Evolutionary conservation across 192 early-diverging fungal species (phyloP).

Genomic region (Geranomyces michiganensis): DNA sequence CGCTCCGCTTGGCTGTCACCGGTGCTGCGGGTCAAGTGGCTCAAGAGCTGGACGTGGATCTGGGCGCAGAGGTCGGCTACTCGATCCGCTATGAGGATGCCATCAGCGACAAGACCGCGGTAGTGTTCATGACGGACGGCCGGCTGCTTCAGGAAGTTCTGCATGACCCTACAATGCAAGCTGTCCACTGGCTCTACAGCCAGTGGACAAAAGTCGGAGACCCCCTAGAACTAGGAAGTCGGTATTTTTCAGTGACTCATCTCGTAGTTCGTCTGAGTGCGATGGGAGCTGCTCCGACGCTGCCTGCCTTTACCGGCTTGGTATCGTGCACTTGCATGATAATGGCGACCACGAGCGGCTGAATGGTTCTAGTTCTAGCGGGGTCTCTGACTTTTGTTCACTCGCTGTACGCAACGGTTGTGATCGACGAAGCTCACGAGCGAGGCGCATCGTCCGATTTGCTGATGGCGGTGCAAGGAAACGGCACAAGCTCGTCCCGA

Average conservation of each 20-base stretch:
- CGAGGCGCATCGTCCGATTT: slow-evolving; percentile 97
- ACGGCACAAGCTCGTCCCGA: slow-evolving; percentile 86
- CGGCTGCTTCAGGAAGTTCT: slow-evolving; percentile 95
- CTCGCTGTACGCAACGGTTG: slow-evolving; percentile 88
- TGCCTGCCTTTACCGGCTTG: too few relatives aligned
- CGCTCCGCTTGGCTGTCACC: slow-evolving; percentile 98
- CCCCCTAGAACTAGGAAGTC: too few relatives aligned
- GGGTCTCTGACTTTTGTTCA: slow-evolving; percentile 75
- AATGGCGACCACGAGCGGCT: slow-evolving; percentile 10
- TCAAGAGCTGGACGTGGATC: slow-evolving; percentile 94
- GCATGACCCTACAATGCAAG: too few relatives aligned
- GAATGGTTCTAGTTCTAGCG: too few relatives aligned
- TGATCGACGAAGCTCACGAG: slow-evolving; percentile 99
- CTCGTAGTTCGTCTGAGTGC: too few relatives aligned
- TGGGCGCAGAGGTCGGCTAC: slow-evolving; percentile 70
- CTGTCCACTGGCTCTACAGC: too few relatives aligned
- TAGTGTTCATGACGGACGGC: slow-evolving; percentile 99
- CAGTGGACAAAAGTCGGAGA: too few relatives aligned
- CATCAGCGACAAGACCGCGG: slow-evolving; percentile 73
- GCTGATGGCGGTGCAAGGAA: slow-evolving; percentile 86
- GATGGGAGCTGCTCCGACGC: too few relatives aligned
- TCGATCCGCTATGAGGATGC: slow-evolving; percentile 90
- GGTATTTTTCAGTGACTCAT: too few relatives aligned
- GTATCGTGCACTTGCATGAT: slow-evolving; percentile 18
- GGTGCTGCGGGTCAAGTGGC: slow-evolving; percentile 98